Evolutionary conservation across 371 early-diverging fungal species (phyloP), one percentile per base, ranked within the genome.

Genomic region (Mortierella polycephala): DNA sequence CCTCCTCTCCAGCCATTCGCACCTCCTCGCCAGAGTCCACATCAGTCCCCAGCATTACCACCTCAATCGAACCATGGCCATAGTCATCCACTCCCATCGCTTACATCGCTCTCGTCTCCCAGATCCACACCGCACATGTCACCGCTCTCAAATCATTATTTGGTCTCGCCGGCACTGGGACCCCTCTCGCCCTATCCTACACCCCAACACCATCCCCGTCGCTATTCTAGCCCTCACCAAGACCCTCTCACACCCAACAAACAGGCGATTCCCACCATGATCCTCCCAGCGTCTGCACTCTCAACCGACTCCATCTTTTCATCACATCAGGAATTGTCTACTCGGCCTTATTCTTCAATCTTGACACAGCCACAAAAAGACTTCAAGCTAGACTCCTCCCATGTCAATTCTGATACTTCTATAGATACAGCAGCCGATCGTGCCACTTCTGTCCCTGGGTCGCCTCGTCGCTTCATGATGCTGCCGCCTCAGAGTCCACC

Each of bases 161-260:
- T 60, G 54, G 61, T 60, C 8, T 68, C 69, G 16, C 76, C 76
- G 0, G 65, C 66, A 6, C 20, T 69, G 18, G 73, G 63, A 14
- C 79, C 69, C 0, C 64, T 79, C 20, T 79, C 79, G 7, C 79
- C 79, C 11, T 79, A 79, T 51, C 79, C 79, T 6, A 79, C 79
- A 9, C 79, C 79, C 23, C 79, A 79, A 45, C 79, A 79, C 18
- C 69, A 72, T 20, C 79, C 79, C 8, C 79, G 67, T 14, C 72
- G 65, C 18, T 67, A 45, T 37, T 64, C 73, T 7, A 79, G 79
- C 49, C 79, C 79, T 0, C 73, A 79, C 60, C 50, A 57, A 58
- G 73, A 67, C 37, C 63, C 60, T 7, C 56, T 61, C 37, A 57
- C 42, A 8, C 13, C 55, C 18, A 50, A 23, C 42, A 71, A 65